A percentile compares a stretch with the other conserved stretches of the same genome.
phyloP scores from a whole-genome alignment of 768 basidiomycete genomes.

The Tylopilus cervinicoccineus region DNA sequence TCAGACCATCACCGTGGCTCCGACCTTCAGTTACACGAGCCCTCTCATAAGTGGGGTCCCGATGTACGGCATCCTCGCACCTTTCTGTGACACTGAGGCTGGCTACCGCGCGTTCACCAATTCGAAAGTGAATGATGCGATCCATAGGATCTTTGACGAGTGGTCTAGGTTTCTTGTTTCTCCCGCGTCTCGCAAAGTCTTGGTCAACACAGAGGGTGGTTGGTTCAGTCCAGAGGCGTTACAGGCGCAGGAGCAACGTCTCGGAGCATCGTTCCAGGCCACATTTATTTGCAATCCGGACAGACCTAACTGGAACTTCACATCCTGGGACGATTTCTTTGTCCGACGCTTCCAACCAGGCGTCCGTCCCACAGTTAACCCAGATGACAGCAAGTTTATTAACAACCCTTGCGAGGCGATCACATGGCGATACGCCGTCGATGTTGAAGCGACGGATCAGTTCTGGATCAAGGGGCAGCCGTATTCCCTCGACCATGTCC shows the following conservation, averaged over 20 bases:
- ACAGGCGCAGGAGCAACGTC: conserved; percentile 1
- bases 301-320: conserved; percentile 40
- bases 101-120: conserved; percentile 24
- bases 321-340: conserved; percentile 57
- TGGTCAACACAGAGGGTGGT: conserved; percentile 35
- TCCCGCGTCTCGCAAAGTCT: conserved; percentile 39
- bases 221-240: conserved; percentile 46
- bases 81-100: conserved; percentile 19
- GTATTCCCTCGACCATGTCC: conserved; percentile 56
- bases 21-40: conserved; percentile 7
- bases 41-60: conserved; percentile 20
- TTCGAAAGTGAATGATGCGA: conserved; percentile 40
- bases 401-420: conserved; percentile 52
- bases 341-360: conserved; percentile 22
- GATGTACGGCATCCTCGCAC: conserved; percentile 17
- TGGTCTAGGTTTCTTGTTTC: conserved; percentile 49
- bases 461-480: conserved; percentile 64
- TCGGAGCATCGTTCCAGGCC: conserved; percentile 30
- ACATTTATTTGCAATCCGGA: conserved; percentile 40
- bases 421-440: conserved; percentile 37
- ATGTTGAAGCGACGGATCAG: conserved; percentile 39
- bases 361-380: neutral
- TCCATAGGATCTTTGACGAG: conserved; percentile 46
- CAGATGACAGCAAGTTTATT: conserved; percentile 32
- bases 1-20: conserved; percentile 7